phyloP scores from a whole-genome alignment of 208 protist species.

The Leishmania turanica region DNA sequence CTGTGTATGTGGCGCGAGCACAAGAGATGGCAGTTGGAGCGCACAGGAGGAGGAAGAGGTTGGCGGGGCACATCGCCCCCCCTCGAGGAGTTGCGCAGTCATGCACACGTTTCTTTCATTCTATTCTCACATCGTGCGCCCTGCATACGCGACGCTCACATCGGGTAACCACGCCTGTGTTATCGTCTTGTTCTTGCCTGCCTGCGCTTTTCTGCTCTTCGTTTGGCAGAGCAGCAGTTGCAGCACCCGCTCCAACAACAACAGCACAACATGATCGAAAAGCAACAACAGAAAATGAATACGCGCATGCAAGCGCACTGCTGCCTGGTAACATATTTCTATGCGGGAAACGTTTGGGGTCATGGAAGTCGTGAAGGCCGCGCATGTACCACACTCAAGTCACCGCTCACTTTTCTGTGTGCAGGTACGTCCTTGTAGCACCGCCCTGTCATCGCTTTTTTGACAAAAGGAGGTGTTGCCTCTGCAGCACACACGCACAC shows the following conservation, averaged over 20 bases:
- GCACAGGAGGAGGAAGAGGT: not conserved
- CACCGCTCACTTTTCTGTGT: not conserved
- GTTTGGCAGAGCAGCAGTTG: not conserved
- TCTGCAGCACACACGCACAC: not conserved
- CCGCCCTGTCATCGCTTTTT: no score
- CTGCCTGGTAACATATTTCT: not conserved
- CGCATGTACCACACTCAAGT: not conserved
- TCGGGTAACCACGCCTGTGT: not conserved
- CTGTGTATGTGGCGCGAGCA: not conserved
- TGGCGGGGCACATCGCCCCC: not conserved
- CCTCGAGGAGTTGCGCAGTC: not conserved
- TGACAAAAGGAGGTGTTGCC: not conserved
- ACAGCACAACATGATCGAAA: not conserved
- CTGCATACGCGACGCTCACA: not conserved
- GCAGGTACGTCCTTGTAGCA: not conserved
- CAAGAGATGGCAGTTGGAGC: no score
- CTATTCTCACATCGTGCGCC: constrained; percentile 7
- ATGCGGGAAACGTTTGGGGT: not conserved
- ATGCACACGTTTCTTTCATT: constrained; percentile 12
- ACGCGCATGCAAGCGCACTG: not conserved
- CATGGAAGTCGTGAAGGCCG: not conserved
- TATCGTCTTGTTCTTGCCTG: constrained; percentile 6
- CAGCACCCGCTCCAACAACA: not conserved
- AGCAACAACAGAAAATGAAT: not conserved
- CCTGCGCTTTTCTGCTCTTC: constrained; percentile 6